Evolutionary conservation across 176 grass and related monocot genomes (phyloP), one percentile per base, ranked within the genome.

Genomic region (Stipa capillata): DNA sequence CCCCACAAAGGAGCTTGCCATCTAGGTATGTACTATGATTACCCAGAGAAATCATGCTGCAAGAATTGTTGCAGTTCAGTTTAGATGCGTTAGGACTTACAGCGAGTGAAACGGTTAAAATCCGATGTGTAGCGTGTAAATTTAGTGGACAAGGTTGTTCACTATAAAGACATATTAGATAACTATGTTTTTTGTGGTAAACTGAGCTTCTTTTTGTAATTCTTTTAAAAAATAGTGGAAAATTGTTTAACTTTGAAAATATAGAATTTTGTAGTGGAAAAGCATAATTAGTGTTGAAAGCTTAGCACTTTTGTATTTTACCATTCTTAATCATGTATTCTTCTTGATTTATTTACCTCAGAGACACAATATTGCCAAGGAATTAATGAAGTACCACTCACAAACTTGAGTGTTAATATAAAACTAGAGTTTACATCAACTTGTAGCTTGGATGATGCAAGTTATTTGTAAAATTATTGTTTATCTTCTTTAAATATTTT

Each of bases 281-380:
- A 68, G 10, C 8, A 12, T 8, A 69, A 11, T 7, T 21, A 16
- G 39, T 72, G 2, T 41, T 55, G 15, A 65, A n/a, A n/a, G n/a
- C 14, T 3, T 70, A 7, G 16, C 1, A 25, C 8, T 21, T 65
- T 16, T 73, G 14, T 33, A 56, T 73, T 72, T 23, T 7, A 2
- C n/a, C n/a, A n/a, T n/a, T n/a, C n/a, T n/a, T n/a, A n/a, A n/a
- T n/a, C n/a, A n/a, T n/a, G n/a, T n/a, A n/a, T n/a, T n/a, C n/a
- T n/a, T n/a, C n/a, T n/a, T n/a, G n/a, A n/a, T n/a, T n/a, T n/a
- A n/a, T n/a, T 88, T 59, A 74, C 8, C 82, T 56, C 79, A 97
- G 93, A 92, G 87, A 78, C 85, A 97, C 89, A 89, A 81, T 65
- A 90, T 92, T 21, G 90, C 85, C 7, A 97, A 97, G 69, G 93